Evolutionary conservation across 2,329 filamentous ascomycete genomes (phyloP).

Genomic region (Sarocladium kiliense): DNA sequence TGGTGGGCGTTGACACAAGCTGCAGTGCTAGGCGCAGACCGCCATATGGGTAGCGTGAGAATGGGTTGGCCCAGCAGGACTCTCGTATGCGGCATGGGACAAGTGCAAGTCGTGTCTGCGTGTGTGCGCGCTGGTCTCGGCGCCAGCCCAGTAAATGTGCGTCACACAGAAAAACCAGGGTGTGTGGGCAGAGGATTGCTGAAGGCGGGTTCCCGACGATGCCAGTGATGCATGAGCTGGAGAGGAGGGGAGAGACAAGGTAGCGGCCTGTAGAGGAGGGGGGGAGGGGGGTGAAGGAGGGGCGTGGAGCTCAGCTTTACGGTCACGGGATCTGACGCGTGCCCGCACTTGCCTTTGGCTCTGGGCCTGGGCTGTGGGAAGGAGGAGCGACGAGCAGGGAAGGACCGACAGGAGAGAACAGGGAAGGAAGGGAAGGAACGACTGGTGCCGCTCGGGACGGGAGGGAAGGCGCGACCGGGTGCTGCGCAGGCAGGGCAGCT

Average conservation of each 20-base stretch:
- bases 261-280: not conserved
- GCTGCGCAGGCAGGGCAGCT: not conserved
- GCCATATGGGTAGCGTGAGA: slow-evolving; percentile 1
- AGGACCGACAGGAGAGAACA: not conserved
- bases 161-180: not conserved
- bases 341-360: not conserved
- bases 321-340: slow-evolving; percentile 9
- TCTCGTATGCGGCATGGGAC: not conserved
- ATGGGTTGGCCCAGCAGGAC: not conserved
- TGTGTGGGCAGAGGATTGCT: not conserved
- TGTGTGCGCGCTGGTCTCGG: not conserved
- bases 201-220: slow-evolving; percentile 1
- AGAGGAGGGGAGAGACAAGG: not conserved
- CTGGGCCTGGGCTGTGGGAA: not conserved
- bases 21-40: not conserved
- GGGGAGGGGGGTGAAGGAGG: not conserved
- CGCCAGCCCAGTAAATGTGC: slow-evolving; percentile 1
- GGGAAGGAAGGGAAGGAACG: slow-evolving; percentile 3
- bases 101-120: not conserved
- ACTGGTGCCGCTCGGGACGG: slow-evolving; percentile 5
- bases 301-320: not conserved
- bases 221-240: slow-evolving; percentile 9
- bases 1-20: not conserved
- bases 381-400: not conserved
- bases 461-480: slow-evolving; percentile 6